These are phyloP conservation scores for Vanrija sp. DNA, from an alignment of 1,284 basidiomycete genomes.

Conservation along the genomic window DNA sequence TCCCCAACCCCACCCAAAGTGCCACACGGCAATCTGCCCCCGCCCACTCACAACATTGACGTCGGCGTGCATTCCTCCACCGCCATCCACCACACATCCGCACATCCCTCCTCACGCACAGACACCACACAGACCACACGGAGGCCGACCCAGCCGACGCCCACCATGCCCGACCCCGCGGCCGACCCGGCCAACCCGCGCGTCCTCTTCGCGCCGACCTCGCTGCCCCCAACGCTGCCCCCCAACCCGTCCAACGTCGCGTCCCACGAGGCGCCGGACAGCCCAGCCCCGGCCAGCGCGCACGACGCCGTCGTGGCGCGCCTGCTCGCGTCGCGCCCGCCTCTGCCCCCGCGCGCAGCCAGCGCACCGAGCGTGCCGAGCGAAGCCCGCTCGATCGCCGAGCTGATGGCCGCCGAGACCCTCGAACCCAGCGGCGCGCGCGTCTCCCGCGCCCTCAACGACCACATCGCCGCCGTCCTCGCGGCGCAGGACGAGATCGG, in stretches of 20 bases:
- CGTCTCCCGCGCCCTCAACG: slow-evolving; percentile 10
- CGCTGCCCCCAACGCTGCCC: background rate
- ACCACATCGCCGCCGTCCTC: slow-evolving; percentile 16
- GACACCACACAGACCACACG: too few species aligned
- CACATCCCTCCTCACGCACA: too few species aligned
- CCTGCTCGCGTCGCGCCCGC: slow-evolving; percentile 4
- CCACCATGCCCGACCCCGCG: too few species aligned
- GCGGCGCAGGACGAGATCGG: slow-evolving; percentile 17
- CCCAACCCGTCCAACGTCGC: background rate
- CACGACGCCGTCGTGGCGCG: slow-evolving; percentile 8
- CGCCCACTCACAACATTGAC: too few species aligned
- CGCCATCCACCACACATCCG: too few species aligned
- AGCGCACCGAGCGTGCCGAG: background rate
- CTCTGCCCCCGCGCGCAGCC: background rate
- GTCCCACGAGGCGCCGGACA: background rate
- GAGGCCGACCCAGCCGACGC: too few species aligned
- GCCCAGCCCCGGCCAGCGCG: slow-evolving; percentile 3
- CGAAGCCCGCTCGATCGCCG: background rate
- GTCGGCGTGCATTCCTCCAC: too few species aligned
- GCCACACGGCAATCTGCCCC: too few species aligned
- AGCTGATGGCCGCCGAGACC: slow-evolving; percentile 10
- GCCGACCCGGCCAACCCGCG: background rate
- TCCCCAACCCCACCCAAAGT: too few species aligned
- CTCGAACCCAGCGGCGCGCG: slow-evolving; percentile 12
- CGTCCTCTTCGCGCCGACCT: background rate